These are phyloP conservation scores for Triticum urartu DNA, from an alignment of 176 grass and related monocot species.

Conservation along the genomic window DNA sequence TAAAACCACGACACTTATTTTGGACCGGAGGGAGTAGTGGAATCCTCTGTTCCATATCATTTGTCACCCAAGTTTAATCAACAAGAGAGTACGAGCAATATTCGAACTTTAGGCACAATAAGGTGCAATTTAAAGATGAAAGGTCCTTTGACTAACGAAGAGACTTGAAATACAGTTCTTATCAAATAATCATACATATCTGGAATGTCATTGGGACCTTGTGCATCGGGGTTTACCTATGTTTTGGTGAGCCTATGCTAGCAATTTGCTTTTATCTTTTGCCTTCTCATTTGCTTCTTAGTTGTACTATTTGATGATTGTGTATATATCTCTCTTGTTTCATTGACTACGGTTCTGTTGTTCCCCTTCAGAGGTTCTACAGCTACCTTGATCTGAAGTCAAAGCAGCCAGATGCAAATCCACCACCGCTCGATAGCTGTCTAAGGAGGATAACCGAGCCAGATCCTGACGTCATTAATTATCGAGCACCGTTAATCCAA, in stretches of 20 bases:
- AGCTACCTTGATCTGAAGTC: slow-evolving; percentile 79
- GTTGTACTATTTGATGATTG: slow-evolving; percentile 3
- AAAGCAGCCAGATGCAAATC: slow-evolving; percentile 74
- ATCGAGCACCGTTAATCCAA: slow-evolving; percentile 42
- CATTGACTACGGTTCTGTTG: slow-evolving; percentile 17
- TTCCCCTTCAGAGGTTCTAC: slow-evolving; percentile 70
- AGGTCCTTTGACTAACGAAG: neutral
- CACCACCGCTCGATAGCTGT: slow-evolving; percentile 62
- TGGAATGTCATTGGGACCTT: neutral
- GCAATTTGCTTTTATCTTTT: neutral
- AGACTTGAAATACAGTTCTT: neutral
- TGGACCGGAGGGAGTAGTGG: no score
- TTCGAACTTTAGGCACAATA: neutral
- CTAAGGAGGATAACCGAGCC: slow-evolving; percentile 70
- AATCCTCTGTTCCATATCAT: neutral
- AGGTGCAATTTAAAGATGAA: slow-evolving; percentile 4
- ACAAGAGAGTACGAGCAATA: neutral
- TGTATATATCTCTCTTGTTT: slow-evolving; percentile 10
- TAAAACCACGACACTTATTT: no score
- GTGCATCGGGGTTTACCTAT: neutral
- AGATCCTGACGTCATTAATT: slow-evolving; percentile 52
- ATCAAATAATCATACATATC: slow-evolving; percentile 4
- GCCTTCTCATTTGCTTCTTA: neutral
- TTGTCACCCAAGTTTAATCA: neutral
- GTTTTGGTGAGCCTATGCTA: neutral